Conservation (phyloP, 768 basidiomycete species). For the Leccinum uliginosum region DNA sequence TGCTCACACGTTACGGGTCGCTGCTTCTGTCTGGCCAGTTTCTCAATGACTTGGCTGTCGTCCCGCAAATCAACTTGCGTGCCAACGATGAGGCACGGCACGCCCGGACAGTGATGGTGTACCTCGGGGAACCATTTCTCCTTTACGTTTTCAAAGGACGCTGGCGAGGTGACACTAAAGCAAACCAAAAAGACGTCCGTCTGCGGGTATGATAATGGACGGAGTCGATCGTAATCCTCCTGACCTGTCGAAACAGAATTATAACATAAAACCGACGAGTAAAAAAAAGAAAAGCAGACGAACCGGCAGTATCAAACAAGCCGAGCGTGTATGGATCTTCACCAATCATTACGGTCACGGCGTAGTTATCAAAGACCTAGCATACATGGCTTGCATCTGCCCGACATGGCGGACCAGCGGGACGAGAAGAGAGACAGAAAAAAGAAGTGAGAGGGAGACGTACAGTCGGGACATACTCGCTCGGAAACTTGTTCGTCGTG, state of each 20-base stretch:
- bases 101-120: conserved; percentile 98
- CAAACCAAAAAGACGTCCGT: conserved; percentile 99
- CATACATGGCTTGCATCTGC: conserved; percentile 16
- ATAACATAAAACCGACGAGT: conserved; percentile 8
- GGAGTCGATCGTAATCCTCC: conserved; percentile 99
- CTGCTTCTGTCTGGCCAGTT: conserved; percentile 95
- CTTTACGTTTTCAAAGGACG: conserved; percentile 99
- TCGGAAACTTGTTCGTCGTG: conserved; percentile 97
- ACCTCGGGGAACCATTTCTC: conserved; percentile 99
- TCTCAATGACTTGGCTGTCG: conserved; percentile 89
- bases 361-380: conserved; percentile 95
- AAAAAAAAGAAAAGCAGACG: conserved; percentile 29
- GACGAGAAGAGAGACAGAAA: not conserved
- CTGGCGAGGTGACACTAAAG: conserved; percentile 97
- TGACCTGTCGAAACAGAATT: conserved; percentile 57
- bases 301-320: conserved; percentile 97
- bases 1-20: conserved; percentile 82
- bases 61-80: conserved; percentile 98
- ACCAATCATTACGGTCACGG: conserved; percentile 99
- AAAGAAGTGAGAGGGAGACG: conserved; percentile 29
- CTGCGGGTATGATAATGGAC: conserved; percentile 98
- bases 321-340: conserved; percentile 99
- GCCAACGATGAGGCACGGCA: conserved; percentile 98
- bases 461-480: conserved; percentile 98
- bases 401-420: conserved; percentile 2